Evolutionary conservation across 2,329 filamentous ascomycete species (phyloP), one percentile per base, ranked within the genome.

Genomic region (Falciphora oryzae): DNA sequence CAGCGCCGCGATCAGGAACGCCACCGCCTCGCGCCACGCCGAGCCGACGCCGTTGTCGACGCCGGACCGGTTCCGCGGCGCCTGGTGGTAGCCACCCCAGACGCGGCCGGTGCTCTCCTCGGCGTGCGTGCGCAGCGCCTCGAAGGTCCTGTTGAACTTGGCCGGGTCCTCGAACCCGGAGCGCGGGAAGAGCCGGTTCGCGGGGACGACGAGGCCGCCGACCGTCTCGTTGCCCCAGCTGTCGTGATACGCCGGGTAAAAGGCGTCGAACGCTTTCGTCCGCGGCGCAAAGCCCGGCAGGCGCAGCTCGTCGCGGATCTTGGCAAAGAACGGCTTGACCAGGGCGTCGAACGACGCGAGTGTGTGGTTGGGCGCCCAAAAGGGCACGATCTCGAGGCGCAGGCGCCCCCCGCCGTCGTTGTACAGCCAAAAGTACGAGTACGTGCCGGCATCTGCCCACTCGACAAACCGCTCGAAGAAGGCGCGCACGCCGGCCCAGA

Each of bases 221-320:
- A 86, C 77, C 32, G 63, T 59, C 77, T 78, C 44, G 60, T 28
- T 50, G 60, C 60, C 60, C 60, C 60, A 62, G n/a, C 27, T 62
- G n/a, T 38, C 60, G 70, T 74, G 80, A 67, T 77, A 78, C 16
- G 81, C 77, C 63, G 83, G 79, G 57, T 86, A 76, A 73, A 86
- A 83, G 35, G 66, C 67, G 64, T 70, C 66, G 65, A 72, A 73
- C 60, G 65, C 65, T 56, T 62, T 69, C 71, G 61, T 64, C 62
- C 27, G 65, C 57, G 53, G 50, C 31, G 32, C 61, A n/a, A 27
- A 4, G 66, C 65, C 56, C 71, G 57, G 27, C 63, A 13, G 65
- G 74, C 70, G 62, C 70, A 70, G 32, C 71, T 59, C 27, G 65
- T 66, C 16, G 64, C 65, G 44, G 66, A 70, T 69, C 62, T 72